A percentile compares a stretch with the other conserved stretches of the same genome.
Conservation (phyloP, 2,329 filamentous ascomycete genomes). For the Alternaria brassicae region DNA sequence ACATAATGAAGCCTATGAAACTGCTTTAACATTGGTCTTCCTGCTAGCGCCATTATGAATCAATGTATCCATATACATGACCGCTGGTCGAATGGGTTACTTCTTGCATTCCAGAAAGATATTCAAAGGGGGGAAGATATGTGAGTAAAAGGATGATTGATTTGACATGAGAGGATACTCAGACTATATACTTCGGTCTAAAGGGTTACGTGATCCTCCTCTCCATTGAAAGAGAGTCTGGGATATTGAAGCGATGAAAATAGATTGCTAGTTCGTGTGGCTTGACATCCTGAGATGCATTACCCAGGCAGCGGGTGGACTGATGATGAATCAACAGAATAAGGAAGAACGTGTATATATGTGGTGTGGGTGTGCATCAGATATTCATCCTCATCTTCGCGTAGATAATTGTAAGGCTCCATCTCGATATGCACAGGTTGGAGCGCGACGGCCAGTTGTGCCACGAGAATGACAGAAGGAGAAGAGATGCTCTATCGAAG, state of each 20-base stretch:
- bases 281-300: background rate
- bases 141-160: too few species aligned
- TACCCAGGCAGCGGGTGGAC: background rate
- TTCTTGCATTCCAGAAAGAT: constrained; percentile 48
- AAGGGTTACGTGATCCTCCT: too few species aligned
- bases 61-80: constrained; percentile 56
- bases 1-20: background rate
- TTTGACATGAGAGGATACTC: too few species aligned
- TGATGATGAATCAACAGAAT: background rate
- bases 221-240: too few species aligned
- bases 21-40: background rate
- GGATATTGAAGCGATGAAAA: constrained; percentile 47
- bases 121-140: too few species aligned
- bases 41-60: constrained; percentile 45
- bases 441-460: background rate
- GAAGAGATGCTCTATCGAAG: constrained; percentile 15
- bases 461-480: fast-evolving
- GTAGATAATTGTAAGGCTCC: background rate
- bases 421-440: background rate
- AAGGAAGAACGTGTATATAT: background rate
- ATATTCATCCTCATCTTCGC: background rate
- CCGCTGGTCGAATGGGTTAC: constrained; percentile 50
- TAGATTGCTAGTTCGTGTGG: constrained; percentile 15
- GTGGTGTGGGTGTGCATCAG: background rate
- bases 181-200: too few species aligned